Percentiles rank a stretch among this genome's conserved stretches.
Evolutionary conservation across 2,329 filamentous ascomycete species (phyloP).

Genomic region (Sordariomycetes sp.): DNA sequence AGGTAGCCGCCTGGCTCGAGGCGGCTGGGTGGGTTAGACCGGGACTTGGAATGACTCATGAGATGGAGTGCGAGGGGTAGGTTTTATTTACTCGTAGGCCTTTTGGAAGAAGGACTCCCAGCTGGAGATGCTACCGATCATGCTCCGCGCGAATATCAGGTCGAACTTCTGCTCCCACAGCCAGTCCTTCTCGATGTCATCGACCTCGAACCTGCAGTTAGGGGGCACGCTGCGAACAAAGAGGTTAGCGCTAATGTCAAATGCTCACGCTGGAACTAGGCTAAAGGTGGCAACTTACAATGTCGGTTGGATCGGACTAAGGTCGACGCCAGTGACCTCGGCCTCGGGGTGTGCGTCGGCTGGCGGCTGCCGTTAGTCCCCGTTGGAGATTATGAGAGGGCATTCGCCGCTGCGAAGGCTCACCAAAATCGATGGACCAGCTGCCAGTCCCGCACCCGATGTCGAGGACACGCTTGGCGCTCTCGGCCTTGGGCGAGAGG

Average conservation of each 20-base stretch:
- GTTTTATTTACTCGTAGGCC: constrained; percentile 9
- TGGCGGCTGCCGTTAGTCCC: background rate
- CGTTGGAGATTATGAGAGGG: accelerated
- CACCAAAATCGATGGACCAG: constrained; percentile 21
- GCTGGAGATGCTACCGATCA: constrained; percentile 16
- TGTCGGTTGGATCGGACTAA: constrained; percentile 27
- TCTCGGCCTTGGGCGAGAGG: constrained; percentile 9
- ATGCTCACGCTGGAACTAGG: no score
- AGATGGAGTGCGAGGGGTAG: no score
- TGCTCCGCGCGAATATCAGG: constrained; percentile 24
- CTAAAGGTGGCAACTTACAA: constrained; percentile 14
- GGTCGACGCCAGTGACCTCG: constrained; percentile 23
- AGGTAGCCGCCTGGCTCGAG: constrained; percentile 22
- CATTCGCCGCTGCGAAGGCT: background rate
- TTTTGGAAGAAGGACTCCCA: constrained; percentile 23
- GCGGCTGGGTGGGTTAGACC: constrained; percentile 3
- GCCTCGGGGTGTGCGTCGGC: background rate
- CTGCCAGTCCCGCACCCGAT: constrained; percentile 19
- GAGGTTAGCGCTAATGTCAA: no score
- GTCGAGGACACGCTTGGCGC: constrained; percentile 15
- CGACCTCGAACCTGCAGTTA: constrained; percentile 36
- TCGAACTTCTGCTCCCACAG: constrained; percentile 26
- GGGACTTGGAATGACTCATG: no score
- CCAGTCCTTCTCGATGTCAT: constrained; percentile 30
- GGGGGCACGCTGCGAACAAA: constrained; percentile 22